phyloP scores from a whole-genome alignment of 2,329 filamentous ascomycete species.

The Botryotinia convoluta region DNA sequence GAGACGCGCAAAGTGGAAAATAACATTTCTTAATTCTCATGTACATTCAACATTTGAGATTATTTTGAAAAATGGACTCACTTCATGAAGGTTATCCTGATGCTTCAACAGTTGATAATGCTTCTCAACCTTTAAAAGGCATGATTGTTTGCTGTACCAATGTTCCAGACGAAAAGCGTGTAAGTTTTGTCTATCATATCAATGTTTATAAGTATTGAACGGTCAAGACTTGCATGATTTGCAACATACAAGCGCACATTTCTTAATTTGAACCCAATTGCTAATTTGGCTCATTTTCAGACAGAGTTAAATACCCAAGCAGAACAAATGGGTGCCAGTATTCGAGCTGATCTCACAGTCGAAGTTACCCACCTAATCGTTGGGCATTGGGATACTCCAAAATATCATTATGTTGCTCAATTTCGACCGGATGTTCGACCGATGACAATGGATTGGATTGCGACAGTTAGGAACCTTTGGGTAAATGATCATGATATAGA shows the following conservation, averaged over 20 bases:
- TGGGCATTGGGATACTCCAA: constrained; percentile 82
- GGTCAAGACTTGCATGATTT: not conserved
- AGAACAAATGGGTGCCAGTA: constrained; percentile 77
- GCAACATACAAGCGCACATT: not conserved
- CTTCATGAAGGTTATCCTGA: not conserved
- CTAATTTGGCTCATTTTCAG: constrained; percentile 35
- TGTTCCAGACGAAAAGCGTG: constrained; percentile 74
- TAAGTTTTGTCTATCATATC: constrained; percentile 44
- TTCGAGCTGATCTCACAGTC: constrained; percentile 90
- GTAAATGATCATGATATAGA: constrained; percentile 74
- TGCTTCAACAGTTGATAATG: constrained; percentile 20
- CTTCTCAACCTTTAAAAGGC: constrained; percentile 54
- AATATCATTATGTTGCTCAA: constrained; percentile 93
- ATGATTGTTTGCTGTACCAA: constrained; percentile 86
- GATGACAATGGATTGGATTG: constrained; percentile 80
- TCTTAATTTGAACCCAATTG: not conserved
- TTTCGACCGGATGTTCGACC: constrained; percentile 83
- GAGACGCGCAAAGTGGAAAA: constrained; percentile 15
- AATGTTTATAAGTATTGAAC: not conserved
- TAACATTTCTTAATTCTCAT: constrained; percentile 8
- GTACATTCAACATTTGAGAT: constrained; percentile 4
- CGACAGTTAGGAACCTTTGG: constrained; percentile 77
- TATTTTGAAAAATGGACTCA: constrained; percentile 2
- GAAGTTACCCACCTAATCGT: constrained; percentile 94
- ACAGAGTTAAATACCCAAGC: constrained; percentile 61